phyloP scores from a whole-genome alignment of 176 grass and related monocot genomes.

The Triticum monococcum region DNA sequence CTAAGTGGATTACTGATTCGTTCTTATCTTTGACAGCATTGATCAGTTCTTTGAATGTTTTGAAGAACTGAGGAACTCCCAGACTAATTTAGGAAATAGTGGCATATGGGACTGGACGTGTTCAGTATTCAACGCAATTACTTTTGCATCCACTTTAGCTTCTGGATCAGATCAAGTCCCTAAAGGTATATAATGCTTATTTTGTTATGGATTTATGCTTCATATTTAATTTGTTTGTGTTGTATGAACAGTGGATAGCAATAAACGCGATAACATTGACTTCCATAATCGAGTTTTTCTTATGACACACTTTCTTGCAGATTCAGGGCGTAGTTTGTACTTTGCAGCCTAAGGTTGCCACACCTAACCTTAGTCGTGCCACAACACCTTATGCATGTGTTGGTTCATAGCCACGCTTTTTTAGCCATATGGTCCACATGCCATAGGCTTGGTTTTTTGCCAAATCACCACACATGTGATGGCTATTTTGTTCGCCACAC shows the following conservation, averaged over 20 bases:
- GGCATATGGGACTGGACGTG: slow-evolving; percentile 98
- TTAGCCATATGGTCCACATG: background rate
- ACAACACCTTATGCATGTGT: background rate
- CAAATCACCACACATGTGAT: background rate
- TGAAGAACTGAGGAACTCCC: slow-evolving; percentile 88
- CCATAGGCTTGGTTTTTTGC: background rate
- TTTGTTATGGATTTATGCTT: slow-evolving; percentile 3
- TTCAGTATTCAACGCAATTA: slow-evolving; percentile 97
- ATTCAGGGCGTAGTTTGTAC: background rate
- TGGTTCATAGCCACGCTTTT: background rate
- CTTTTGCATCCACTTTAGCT: slow-evolving; percentile 85
- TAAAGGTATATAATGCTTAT: slow-evolving; percentile 58
- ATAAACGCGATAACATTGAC: background rate
- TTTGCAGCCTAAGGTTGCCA: background rate
- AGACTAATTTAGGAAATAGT: slow-evolving; percentile 67
- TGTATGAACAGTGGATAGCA: background rate
- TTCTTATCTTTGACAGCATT: slow-evolving; percentile 68
- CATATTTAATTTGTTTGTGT: background rate
- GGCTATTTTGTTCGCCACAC: background rate
- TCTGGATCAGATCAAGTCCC: slow-evolving; percentile 81
- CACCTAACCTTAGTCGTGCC: background rate
- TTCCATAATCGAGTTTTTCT: background rate
- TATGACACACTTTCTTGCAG: background rate
- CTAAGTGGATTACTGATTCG: slow-evolving; percentile 33
- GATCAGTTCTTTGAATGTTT: slow-evolving; percentile 99